Conservation (phyloP, 257 asterid species). For the Prunella vulgaris region DNA sequence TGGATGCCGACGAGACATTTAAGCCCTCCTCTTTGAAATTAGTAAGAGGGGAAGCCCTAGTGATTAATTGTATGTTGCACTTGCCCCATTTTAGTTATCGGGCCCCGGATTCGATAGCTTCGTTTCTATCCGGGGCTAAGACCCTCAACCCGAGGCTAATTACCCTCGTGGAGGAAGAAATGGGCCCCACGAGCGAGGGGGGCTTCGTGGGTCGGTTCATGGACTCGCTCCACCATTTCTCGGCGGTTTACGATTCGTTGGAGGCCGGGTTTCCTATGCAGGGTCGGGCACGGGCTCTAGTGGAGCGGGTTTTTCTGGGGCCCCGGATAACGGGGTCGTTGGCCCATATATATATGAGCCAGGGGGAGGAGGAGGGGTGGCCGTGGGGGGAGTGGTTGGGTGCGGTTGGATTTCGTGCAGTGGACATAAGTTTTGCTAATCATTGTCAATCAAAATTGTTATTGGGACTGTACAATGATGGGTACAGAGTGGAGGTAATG, state of each 20-base stretch:
- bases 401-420: slow-evolving; percentile 36
- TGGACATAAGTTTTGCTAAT: slow-evolving; percentile 54
- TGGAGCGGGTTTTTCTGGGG: slow-evolving; percentile 63
- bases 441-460: slow-evolving; percentile 75
- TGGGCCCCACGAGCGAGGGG: slow-evolving; percentile 21
- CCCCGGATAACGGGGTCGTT: slow-evolving; percentile 55
- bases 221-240: slow-evolving; percentile 66
- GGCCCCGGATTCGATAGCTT: slow-evolving; percentile 50
- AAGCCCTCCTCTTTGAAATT: slow-evolving; percentile 51
- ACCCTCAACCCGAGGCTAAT: slow-evolving; percentile 52
- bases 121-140: slow-evolving; percentile 54
- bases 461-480: slow-evolving; percentile 70
- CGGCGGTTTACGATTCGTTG: slow-evolving; percentile 58
- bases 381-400: slow-evolving; percentile 66
- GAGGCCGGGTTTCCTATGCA: slow-evolving; percentile 86
- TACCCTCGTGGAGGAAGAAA: slow-evolving; percentile 70
- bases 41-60: slow-evolving; percentile 61
- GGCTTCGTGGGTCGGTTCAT: slow-evolving; percentile 72
- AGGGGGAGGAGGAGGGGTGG: slow-evolving; percentile 29
- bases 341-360: slow-evolving; percentile 40
- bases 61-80: slow-evolving; percentile 72
- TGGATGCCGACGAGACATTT: slow-evolving; percentile 59
- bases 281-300: slow-evolving; percentile 48
- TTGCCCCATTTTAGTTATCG: slow-evolving; percentile 64
- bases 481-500: slow-evolving; percentile 68